Conservation (phyloP, 1,139 yeast species). For the Suhomyces kunorum region DNA sequence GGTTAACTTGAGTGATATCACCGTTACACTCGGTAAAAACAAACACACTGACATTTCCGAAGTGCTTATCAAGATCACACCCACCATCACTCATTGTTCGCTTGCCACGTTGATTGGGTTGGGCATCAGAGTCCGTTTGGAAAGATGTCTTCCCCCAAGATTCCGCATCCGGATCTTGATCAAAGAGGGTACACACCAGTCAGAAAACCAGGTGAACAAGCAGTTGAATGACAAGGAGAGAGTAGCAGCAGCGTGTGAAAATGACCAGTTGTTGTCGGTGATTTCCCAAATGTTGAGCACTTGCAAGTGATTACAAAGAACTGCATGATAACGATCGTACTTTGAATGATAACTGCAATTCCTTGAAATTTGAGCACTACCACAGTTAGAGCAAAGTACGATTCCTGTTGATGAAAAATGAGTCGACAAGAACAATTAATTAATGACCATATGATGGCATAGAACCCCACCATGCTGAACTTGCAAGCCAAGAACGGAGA, state of each 20-base stretch:
- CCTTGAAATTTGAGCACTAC: too few species aligned
- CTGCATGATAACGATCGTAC: slow-evolving; percentile 1
- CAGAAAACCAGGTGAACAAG: slow-evolving; percentile 93
- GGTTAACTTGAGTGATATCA: slow-evolving; percentile 80
- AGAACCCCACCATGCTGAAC: not conserved
- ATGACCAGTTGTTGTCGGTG: slow-evolving; percentile 84
- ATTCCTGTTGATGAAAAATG: too few species aligned
- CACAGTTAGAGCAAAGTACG: too few species aligned
- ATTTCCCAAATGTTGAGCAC: slow-evolving; percentile 89
- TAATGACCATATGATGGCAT: not conserved
- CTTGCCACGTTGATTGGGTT: slow-evolving; percentile 94
- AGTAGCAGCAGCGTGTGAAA: slow-evolving; percentile 98
- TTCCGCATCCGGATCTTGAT: slow-evolving; percentile 78
- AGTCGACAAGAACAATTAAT: not conserved
- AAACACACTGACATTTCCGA: slow-evolving; percentile 61
- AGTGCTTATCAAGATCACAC: slow-evolving; percentile 83
- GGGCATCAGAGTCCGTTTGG: slow-evolving; percentile 89
- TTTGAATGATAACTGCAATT: too few species aligned
- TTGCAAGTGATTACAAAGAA: slow-evolving; percentile 44
- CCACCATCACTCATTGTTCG: slow-evolving; percentile 97
- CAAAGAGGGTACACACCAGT: slow-evolving; percentile 92
- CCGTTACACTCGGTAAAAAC: slow-evolving; percentile 57
- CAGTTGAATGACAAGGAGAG: slow-evolving; percentile 97
- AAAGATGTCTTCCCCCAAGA: slow-evolving; percentile 83
- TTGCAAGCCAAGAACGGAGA: slow-evolving; percentile 1